Percentiles rank a stretch among this genome's conserved stretches.
phyloP scores from a whole-genome alignment of 129 eudicot species.

The Glebionis coronaria region DNA sequence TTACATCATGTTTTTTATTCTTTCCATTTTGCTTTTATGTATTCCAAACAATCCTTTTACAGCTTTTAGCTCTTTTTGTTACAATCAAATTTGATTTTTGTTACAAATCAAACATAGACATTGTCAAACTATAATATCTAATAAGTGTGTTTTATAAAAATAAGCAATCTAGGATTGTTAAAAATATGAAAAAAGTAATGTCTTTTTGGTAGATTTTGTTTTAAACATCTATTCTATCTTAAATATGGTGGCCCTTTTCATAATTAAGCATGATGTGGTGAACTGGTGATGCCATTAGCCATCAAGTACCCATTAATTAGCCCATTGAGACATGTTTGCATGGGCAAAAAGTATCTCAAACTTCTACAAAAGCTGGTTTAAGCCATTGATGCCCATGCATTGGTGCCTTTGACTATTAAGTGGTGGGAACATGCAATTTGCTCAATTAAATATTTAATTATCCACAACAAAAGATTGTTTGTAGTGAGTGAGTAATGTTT shows the following conservation, averaged over 20 bases:
- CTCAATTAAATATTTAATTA: not conserved
- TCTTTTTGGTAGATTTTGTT: no score
- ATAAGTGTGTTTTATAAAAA: not conserved
- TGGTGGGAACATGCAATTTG: constrained; percentile 3
- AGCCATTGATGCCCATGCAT: constrained; percentile 26
- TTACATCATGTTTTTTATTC: constrained; percentile 30
- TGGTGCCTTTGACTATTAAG: constrained; percentile 28
- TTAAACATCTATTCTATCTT: no score
- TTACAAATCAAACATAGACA: constrained; percentile 5
- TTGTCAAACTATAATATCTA: not conserved
- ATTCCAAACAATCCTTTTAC: constrained; percentile 24
- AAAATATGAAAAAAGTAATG: not conserved
- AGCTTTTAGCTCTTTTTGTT: constrained; percentile 15
- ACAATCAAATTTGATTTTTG: not conserved
- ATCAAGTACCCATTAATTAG: not conserved
- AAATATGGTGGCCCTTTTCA: no score
- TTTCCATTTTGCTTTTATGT: constrained; percentile 17
- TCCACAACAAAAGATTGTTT: not conserved
- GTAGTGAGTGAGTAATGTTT: no score
- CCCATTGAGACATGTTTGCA: constrained; percentile 24
- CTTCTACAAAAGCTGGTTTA: constrained; percentile 29
- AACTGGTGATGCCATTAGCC: not conserved
- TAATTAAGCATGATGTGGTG: not conserved
- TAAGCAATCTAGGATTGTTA: not conserved
- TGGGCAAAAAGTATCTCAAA: constrained; percentile 20